These are phyloP conservation scores for Aspergillus sp. DNA, from an alignment of 2,329 filamentous ascomycete species.

Conservation along the genomic window DNA sequence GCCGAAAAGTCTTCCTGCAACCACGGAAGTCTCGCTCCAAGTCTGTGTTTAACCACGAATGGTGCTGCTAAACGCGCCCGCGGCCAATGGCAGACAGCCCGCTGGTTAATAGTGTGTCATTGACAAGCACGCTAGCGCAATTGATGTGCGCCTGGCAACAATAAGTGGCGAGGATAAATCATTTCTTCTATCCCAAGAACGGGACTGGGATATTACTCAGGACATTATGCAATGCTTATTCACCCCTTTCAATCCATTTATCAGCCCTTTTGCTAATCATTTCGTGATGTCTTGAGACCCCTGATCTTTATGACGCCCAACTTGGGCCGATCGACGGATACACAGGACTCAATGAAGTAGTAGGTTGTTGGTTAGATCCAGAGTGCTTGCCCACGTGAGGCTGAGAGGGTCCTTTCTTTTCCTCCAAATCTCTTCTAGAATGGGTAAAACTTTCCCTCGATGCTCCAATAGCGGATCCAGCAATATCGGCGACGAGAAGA, in stretches of 20 bases:
- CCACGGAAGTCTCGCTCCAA: not conserved
- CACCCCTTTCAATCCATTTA: not conserved
- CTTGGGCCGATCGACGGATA: not conserved
- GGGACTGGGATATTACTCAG: not conserved
- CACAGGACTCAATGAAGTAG: not conserved
- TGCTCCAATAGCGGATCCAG: not conserved
- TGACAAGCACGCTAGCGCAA: not conserved
- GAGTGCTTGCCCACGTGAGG: not conserved
- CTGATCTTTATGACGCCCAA: not conserved
- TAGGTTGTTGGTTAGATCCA: not conserved
- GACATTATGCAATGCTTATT: not conserved
- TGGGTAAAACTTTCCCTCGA: not conserved
- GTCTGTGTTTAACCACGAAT: not conserved
- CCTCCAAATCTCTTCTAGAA: not conserved
- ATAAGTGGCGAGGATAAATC: not conserved
- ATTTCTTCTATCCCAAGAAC: not conserved
- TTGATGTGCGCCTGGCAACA: not conserved
- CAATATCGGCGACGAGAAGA: not conserved
- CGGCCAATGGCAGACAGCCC: not conserved
- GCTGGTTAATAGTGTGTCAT: not conserved
- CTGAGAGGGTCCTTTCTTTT: not conserved
- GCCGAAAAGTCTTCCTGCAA: too few species aligned
- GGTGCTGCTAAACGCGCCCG: not conserved
- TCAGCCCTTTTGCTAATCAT: not conserved
- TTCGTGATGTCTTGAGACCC: not conserved